These are phyloP conservation scores for Bremia lactucae DNA, from an alignment of 352 stramenopile genomes.

Conservation along the genomic window DNA sequence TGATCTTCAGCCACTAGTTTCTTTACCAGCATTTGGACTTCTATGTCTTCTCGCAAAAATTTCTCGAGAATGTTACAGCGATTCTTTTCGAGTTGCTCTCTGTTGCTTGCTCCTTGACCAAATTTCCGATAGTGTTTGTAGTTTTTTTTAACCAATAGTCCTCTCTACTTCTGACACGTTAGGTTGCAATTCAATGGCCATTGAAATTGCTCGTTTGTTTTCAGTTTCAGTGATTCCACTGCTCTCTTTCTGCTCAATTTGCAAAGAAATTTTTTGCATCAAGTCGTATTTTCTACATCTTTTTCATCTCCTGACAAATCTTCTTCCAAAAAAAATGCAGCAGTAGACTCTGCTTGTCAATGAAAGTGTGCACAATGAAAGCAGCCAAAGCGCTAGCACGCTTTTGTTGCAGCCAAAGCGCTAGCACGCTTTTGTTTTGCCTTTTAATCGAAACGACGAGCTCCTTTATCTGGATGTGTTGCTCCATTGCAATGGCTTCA, in stretches of 20 bases:
- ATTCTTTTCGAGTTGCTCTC: constrained; percentile 6
- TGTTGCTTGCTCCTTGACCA: constrained; percentile 11
- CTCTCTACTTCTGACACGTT: constrained; percentile 3
- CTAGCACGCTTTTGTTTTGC: constrained; percentile 6
- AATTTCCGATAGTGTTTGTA: constrained; percentile 6
- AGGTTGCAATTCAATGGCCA: constrained; percentile 5
- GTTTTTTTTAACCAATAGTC: constrained; percentile 2
- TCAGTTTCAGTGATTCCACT: constrained; percentile 5
- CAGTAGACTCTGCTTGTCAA: constrained; percentile 3
- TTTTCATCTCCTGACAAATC: background rate
- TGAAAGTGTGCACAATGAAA: constrained; percentile 8
- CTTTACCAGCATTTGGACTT: constrained; percentile 5
- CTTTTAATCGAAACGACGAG: constrained; percentile 16
- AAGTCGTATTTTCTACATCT: constrained; percentile 1
- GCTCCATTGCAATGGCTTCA: constrained; percentile 8
- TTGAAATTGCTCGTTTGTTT: constrained; percentile 13
- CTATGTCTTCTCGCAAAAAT: constrained; percentile 4
- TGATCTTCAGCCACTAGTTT: background rate
- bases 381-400: constrained; percentile 8
- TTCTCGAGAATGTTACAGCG: constrained; percentile 1
- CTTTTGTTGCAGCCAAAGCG: constrained; percentile 12
- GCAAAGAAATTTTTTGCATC: constrained; percentile 5
- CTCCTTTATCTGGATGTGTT: constrained; percentile 17
- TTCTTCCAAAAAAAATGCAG: constrained; percentile 3
- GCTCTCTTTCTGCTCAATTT: constrained; percentile 9